Base-by-base conservation (phyloP, 2,329 filamentous ascomycete species). In the Allantophomopsis lycopodina region DNA sequence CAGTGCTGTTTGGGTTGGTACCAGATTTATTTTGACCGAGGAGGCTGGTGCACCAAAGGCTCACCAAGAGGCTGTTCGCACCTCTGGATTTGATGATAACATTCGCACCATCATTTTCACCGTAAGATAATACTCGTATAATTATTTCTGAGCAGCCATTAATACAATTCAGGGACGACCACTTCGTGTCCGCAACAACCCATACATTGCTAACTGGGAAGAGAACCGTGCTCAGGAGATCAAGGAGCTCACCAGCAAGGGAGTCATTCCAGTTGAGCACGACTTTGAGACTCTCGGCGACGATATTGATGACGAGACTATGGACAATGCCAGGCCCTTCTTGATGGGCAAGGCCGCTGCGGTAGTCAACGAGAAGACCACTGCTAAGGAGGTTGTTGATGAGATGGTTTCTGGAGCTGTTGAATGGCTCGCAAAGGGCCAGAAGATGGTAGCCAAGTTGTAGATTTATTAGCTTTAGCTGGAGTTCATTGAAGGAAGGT, bases 21-120 rank as follows among this genome's bases (percentile, higher is more conserved):
- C 91, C 32, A 78, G 91, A 48, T 98, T 98, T 68, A 82, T 98
- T 50, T 76, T 98, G 44, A 79, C 79, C 41, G 84, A 95, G 50
- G 91, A 98, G 70, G 91, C 91, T 41, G 89, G 91, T 55, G 91
- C 91, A 10, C 85, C 91, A 50, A 80, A 86, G 62, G 76, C 83
- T 36, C 89, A 98, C 72, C 91, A 96, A 68, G 89, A 98, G 58
- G 86, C 89, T 45, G 91, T 98, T 51, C 76, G 78, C 55, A 95
- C 89, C 34, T 76, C 91, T 39, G 76, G 83, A 51, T 94, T 91
- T 60, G 87, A 96, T 63, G 91, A 98, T 65, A 98, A 94, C 56
- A 68, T 96, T 59, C 83, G 86, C 58, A 98, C 91, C 37, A 85
- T 96, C 61, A 98, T 98, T 67, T 98, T 96, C 74, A 98, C 91